Base-by-base conservation (phyloP, 2,329 filamentous ascomycete species). In the Colletotrichum tropicicola region DNA sequence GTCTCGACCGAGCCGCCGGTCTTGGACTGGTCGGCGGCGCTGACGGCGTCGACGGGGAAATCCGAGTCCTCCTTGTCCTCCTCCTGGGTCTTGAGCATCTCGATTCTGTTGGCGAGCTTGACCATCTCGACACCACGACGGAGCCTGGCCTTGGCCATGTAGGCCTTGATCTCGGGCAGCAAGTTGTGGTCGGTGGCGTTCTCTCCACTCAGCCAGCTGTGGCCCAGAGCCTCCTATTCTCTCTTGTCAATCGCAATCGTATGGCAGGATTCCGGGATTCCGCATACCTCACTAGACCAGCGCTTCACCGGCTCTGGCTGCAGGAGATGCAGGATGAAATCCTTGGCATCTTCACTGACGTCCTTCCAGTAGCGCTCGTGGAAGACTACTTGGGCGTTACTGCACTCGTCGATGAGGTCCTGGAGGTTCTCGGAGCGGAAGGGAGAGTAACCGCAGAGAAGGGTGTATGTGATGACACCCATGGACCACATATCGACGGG, bases 401-500 rank as follows among this genome's bases (percentile, higher is more conserved):
- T 93, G 81, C 94, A 98, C 80, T 99, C 96, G 68, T 98, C 93
- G 70, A 99, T 97, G 69, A 99, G 85, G 73, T 98, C 96, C 69
- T 91, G 87, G 51, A 99, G 85, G 73, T 92, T 97, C 82, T 99
- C 96, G 67, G 94, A 96, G 70, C 96, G 91, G 87, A 99, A 99
- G 19, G 96, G 96, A 45, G 95, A 98, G 83, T 99, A 99, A 71
- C 96, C 96, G 77, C 97, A 99, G 54, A 99, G 91, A 27, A 99
- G 86, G 15, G 96, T 99, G 81, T 99, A 99, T 43, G 96, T 98
- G 74, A 99, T 99, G 73, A 99, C 96, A 68, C 96, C 96, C 80
- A 99, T 87, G 3, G 96, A 98, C 96, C 96, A 99, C 93, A 99
- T 97, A 76, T 99, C 96, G 32, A 98, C 96, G 5, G 96, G 93